A percentile compares a stretch with the other conserved stretches of the same genome.
phyloP scores from a whole-genome alignment of 768 basidiomycete species.

The Hemileccinum rubropunctum region DNA sequence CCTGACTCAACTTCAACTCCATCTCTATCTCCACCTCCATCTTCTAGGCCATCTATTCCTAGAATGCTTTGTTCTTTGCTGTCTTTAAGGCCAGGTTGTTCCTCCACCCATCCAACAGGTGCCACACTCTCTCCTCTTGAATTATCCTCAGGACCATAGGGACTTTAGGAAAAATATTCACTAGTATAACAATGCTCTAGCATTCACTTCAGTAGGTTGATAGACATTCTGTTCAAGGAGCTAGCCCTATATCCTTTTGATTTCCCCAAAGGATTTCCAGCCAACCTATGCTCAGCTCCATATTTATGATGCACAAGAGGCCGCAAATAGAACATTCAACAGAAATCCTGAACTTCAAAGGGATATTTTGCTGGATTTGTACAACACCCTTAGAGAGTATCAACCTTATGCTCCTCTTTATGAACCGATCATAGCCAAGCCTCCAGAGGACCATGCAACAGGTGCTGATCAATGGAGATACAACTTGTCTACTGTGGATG shows the following conservation, averaged over 20 bases:
- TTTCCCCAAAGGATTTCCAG: no score
- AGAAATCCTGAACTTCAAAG: no score
- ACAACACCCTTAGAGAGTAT: no score
- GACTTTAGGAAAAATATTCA: slow-evolving; percentile 34
- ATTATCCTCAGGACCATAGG: slow-evolving; percentile 5
- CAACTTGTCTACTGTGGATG: slow-evolving; percentile 42
- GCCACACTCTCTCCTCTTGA: slow-evolving; percentile 14
- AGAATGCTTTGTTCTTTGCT: no score
- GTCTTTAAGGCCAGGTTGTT: no score
- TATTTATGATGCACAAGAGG: no score
- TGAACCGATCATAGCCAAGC: slow-evolving; percentile 1
- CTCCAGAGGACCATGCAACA: slow-evolving; percentile 10
- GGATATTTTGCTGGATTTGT: no score
- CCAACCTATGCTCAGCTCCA: no score
- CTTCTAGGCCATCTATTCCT: background rate
- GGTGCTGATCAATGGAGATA: slow-evolving; percentile 35
- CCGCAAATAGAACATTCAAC: no score
- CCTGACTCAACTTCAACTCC: background rate
- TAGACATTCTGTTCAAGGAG: no score
- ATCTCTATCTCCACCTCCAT: background rate
- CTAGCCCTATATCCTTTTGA: no score
- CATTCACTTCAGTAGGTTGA: slow-evolving; percentile 7
- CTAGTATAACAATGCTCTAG: slow-evolving; percentile 38
- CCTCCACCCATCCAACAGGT: slow-evolving; percentile 18
- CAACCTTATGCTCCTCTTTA: no score